Evolutionary conservation across 768 basidiomycete genomes (phyloP).

Genomic region (Cubamyces sp.): DNA sequence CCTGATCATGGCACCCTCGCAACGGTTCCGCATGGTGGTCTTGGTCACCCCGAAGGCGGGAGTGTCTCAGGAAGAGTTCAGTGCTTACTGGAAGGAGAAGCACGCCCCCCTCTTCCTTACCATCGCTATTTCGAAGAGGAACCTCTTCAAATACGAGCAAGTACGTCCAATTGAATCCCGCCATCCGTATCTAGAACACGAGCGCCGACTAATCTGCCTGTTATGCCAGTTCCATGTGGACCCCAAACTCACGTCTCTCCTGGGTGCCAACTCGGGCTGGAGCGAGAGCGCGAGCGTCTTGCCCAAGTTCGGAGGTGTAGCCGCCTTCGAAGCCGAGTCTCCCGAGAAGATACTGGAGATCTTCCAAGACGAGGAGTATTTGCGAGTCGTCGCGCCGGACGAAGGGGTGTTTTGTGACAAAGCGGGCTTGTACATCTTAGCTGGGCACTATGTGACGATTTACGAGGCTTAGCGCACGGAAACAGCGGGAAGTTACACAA

Average conservation of each 20-base stretch:
- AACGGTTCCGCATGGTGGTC: neutral
- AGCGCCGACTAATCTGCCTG: neutral
- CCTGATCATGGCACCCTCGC: neutral
- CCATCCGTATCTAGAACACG: neutral
- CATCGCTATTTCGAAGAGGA: constrained; percentile 9
- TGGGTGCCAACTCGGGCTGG: neutral
- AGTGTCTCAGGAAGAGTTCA: constrained; percentile 3
- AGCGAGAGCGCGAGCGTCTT: neutral
- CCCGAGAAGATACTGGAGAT: constrained; percentile 9
- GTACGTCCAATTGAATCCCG: neutral
- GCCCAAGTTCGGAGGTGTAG: constrained; percentile 1
- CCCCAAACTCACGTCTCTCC: neutral
- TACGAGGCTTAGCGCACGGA: no score
- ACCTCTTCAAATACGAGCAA: constrained; percentile 15
- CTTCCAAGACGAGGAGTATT: constrained; percentile 13
- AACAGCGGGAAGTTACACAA: no score
- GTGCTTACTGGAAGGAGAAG: constrained; percentile 1
- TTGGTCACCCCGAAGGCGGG: constrained; percentile 3
- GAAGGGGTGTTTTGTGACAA: neutral
- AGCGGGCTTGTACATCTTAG: neutral
- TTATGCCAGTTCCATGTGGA: constrained; percentile 3
- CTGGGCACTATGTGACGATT: neutral
- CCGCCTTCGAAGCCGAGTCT: constrained; percentile 6
- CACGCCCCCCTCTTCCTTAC: constrained; percentile 5
- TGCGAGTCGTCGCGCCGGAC: neutral